phyloP scores from a whole-genome alignment of 1,284 basidiomycete genomes.

The Tylopilus sp. region DNA sequence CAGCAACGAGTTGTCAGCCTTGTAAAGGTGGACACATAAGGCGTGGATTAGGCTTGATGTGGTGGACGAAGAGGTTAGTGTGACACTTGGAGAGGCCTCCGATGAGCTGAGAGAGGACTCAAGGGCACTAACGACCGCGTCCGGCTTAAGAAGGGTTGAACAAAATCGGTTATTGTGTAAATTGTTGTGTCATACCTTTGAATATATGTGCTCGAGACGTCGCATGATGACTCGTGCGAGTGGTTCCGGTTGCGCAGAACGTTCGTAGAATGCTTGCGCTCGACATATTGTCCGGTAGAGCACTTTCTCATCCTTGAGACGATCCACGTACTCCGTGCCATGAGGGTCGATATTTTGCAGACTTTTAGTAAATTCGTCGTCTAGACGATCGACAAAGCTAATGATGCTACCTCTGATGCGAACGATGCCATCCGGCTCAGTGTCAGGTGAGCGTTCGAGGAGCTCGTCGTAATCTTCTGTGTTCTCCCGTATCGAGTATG shows the following conservation, averaged over 20 bases:
- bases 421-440: constrained; percentile 64
- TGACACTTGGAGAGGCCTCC: constrained; percentile 54
- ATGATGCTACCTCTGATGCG: constrained; percentile 88
- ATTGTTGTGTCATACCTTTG: constrained; percentile 59
- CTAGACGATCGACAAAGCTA: constrained; percentile 91
- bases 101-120: constrained; percentile 63
- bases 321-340: constrained; percentile 95
- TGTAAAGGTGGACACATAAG: constrained; percentile 92
- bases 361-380: constrained; percentile 98
- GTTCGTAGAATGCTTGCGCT: constrained; percentile 89
- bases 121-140: constrained; percentile 87
- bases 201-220: constrained; percentile 96
- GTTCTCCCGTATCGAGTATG: constrained; percentile 82
- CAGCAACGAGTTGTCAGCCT: constrained; percentile 83
- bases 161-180: neutral
- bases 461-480: constrained; percentile 93
- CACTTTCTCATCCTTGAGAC: constrained; percentile 90
- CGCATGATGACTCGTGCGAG: constrained; percentile 88
- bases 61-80: constrained; percentile 50
- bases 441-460: constrained; percentile 77
- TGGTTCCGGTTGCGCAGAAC: constrained; percentile 70
- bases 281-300: constrained; percentile 92
- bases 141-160: constrained; percentile 56
- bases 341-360: constrained; percentile 98
- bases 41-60: constrained; percentile 79